Evolutionary conservation across 2,329 filamentous ascomycete genomes (phyloP), one percentile per base, ranked within the genome.

Genomic region (Pseudomassariella vexata): DNA sequence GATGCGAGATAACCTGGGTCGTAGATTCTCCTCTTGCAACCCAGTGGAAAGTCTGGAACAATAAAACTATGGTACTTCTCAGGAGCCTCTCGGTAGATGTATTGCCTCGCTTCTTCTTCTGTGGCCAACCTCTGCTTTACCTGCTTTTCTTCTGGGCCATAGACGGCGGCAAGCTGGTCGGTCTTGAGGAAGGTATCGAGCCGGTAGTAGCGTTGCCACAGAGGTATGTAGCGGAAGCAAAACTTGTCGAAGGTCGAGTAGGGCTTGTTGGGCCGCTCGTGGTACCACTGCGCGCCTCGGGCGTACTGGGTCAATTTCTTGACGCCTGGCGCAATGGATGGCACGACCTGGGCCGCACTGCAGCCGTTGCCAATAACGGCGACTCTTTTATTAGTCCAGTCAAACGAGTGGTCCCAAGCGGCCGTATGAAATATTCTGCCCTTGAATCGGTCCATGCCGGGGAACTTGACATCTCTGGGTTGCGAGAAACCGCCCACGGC

Each of bases 331-430:
- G 48, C 48, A 10, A 63, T 28, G 10, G 50, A 41, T 3, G 59
- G 56, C 1, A 62, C 44, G 6, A 62, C 53, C 34, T 62, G 58
- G 2, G 53, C 49, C 2, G 50, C 56, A 20, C 48, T 56, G 38
- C 53, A 58, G 3, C 56, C 57, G 19, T 56, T 59, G 3, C 57
- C 57, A n/a, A 62, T 57, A 14, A 62, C 47, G 2, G 49, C 57
- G 3, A 62, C 47, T 3, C 46, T 37, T 42, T 60, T 61, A 24
- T 41, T 48, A 9, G 38, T 36, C 24, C 44, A 53, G 19, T 49
- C 34, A 28, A 40, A 35, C 23, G 22, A 35, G 27, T 53, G 47
- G 16, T 57, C 50, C 57, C 57, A 62, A 11, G 40, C 38, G 2
- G 58, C 57, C 1, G 52, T 54, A 28, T 62, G 59, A 18, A 58